These are phyloP conservation scores for Scheffersomyces coipomensis DNA, from an alignment of 805 yeast species.

Conservation along the genomic window DNA sequence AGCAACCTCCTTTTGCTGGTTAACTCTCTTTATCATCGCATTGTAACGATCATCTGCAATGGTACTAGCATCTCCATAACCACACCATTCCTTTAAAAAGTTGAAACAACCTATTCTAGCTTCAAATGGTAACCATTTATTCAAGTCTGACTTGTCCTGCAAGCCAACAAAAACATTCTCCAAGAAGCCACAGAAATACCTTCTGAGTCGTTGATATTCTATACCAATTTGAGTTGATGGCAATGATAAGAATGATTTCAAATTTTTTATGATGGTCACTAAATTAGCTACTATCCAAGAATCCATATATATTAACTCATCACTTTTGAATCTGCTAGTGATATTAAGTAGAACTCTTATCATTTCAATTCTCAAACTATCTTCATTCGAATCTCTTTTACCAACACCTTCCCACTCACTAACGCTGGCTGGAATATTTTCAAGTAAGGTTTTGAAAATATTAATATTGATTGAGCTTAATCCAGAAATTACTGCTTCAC, in stretches of 20 bases:
- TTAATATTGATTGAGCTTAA: constrained; percentile 87
- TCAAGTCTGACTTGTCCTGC: constrained; percentile 34
- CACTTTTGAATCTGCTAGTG: constrained; percentile 57
- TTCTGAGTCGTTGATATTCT: constrained; percentile 72
- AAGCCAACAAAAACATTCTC: constrained; percentile 69
- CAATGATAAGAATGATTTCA: constrained; percentile 56
- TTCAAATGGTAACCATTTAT: constrained; percentile 76
- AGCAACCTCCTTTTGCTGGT: constrained; percentile 35
- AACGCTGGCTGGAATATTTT: constrained; percentile 64
- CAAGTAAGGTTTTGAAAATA: constrained; percentile 78
- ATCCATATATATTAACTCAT: constrained; percentile 54
- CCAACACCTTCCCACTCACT: constrained; percentile 42
- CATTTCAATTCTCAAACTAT: constrained; percentile 65
- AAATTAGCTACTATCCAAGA: constrained; percentile 67
- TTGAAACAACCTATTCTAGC: constrained; percentile 81
- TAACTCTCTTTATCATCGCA: constrained; percentile 48
- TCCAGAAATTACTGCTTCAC: constrained; percentile 88
- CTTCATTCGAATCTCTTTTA: constrained; percentile 33
- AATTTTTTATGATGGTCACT: constrained; percentile 58
- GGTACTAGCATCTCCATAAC: constrained; percentile 66
- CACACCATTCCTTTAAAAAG: constrained; percentile 92
- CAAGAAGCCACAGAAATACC: constrained; percentile 80
- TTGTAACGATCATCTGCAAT: constrained; percentile 67
- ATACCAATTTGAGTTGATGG: constrained; percentile 61
- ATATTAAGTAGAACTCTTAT: constrained; percentile 71